A percentile compares a stretch with the other conserved stretches of the same genome.
phyloP scores from a whole-genome alignment of 768 basidiomycete species.

The Podaxis carcinomalis region DNA sequence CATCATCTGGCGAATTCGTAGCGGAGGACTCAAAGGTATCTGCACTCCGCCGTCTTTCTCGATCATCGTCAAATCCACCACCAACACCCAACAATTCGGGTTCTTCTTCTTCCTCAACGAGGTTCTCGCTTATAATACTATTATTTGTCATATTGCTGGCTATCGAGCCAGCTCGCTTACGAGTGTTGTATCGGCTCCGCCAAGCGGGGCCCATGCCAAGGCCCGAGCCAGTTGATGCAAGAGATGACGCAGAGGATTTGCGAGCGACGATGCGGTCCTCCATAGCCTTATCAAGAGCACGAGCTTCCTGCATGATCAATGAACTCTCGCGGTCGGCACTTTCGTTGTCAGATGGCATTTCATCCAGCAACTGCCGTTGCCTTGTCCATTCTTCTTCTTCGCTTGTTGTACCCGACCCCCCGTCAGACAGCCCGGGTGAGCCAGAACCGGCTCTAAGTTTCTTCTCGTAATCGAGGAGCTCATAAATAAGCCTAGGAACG shows the following conservation, averaged over 20 bases:
- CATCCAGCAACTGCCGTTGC: constrained; percentile 57
- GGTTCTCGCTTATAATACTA: constrained; percentile 74
- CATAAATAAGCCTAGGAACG: constrained; percentile 77
- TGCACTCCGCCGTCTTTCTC: constrained; percentile 30
- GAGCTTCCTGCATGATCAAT: constrained; percentile 72
- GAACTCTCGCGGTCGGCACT: constrained; percentile 53
- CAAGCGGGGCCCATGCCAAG: constrained; percentile 66
- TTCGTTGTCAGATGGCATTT: constrained; percentile 38
- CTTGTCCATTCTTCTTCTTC: constrained; percentile 83
- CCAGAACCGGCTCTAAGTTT: constrained; percentile 47
- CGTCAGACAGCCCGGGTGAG: constrained; percentile 51
- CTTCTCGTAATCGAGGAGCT: constrained; percentile 88
- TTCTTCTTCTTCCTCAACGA: constrained; percentile 82
- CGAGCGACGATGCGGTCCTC: constrained; percentile 76
- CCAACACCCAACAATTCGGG: constrained; percentile 64
- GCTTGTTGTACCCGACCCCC: constrained; percentile 33
- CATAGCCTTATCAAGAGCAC: constrained; percentile 82
- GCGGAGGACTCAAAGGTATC: constrained; percentile 35
- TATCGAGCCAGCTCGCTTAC: constrained; percentile 70
- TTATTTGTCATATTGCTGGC: constrained; percentile 65
- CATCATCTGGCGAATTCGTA: constrained; percentile 43
- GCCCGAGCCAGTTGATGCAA: constrained; percentile 49
- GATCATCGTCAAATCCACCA: constrained; percentile 54
- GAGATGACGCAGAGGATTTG: constrained; percentile 64
- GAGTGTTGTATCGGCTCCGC: constrained; percentile 58